phyloP scores from a whole-genome alignment of 2,329 filamentous ascomycete genomes.

The Colletotrichum neosansevieriae region DNA sequence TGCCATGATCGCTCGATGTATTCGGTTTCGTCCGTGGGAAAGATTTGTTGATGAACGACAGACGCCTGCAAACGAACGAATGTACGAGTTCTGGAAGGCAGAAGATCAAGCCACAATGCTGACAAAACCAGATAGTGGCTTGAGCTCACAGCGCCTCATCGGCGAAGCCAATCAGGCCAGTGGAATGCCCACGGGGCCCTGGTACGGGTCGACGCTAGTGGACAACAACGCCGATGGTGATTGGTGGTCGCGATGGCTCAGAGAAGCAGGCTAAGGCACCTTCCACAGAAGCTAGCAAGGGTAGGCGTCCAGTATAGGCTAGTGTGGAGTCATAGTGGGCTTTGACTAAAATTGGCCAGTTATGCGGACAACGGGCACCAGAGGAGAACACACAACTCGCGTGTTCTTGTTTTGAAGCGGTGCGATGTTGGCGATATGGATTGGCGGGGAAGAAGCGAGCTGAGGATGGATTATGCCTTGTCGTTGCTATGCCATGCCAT shows the following conservation, averaged over 20 bases:
- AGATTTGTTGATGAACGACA: background rate
- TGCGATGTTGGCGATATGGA: conserved; percentile 32
- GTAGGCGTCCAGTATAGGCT: conserved; percentile 17
- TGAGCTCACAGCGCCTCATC: background rate
- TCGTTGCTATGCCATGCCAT: conserved; percentile 1
- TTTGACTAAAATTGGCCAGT: conserved; percentile 36
- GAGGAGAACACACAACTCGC: conserved; percentile 10
- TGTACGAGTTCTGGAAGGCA: conserved; percentile 31
- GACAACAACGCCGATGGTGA: conserved; percentile 5
- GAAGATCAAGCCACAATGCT: conserved; percentile 36
- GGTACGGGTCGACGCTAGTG: background rate
- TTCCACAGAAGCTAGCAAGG: conserved; percentile 13
- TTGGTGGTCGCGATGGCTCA: conserved; percentile 14
- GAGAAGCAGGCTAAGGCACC: no score
- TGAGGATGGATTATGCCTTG: conserved; percentile 21
- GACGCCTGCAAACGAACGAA: background rate
- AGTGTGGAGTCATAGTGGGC: conserved; percentile 11
- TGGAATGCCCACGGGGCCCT: background rate
- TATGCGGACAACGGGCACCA: conserved; percentile 27
- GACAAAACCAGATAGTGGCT: conserved; percentile 35
- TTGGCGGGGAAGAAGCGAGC: conserved; percentile 34
- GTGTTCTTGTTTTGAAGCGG: conserved; percentile 27
- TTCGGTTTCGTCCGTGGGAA: background rate
- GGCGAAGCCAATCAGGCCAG: conserved; percentile 22
- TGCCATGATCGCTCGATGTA: conserved; percentile 16